Evolutionary conservation across 2,329 filamentous ascomycete species (phyloP), one percentile per base, ranked within the genome.

Genomic region (Venturiaceae sp.): DNA sequence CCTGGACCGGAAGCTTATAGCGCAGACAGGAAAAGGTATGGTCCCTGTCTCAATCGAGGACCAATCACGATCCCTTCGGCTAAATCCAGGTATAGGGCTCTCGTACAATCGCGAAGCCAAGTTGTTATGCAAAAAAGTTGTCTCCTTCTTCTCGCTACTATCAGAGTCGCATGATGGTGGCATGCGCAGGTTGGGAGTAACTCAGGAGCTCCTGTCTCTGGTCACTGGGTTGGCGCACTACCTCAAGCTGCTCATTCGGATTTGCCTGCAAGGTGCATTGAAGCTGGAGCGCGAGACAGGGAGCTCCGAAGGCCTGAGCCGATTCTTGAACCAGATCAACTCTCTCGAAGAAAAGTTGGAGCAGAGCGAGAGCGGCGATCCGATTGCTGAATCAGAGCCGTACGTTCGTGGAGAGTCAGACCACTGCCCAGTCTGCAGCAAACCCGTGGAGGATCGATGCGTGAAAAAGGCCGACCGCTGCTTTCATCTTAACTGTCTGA

Each of bases 111-210:
- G 94, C 66, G 94, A 99, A 76, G 89, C 94, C n/a, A 99, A 99
- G 74, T 80, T 99, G 55, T 83, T 99, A n/a, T 99, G 94, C 79
- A 99, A 99, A 74, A 99, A 99, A 74, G 95, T 99, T 58, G 94
- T 99, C 5, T 90, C 92, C 28, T 99, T 99, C 77, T 99, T 99
- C 71, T 91, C 91, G 13, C 78, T 99, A 19, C 80, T 99, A 8
- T 95, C 92, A 5, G 96, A 96, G 71, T 94, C 92, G 1, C 92
- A 97, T 69, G 92, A 96, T 67, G 90, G 86, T 8, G 89, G 87
- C n/a, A 85, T 89, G 37, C 83, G 90, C 60, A 94, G 96, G 69
- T 83, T 97, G 44, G 94, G 94, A 46, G 94, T 99, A 33, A 99
- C 94, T 8, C 94, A 99, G 71, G 94, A 99, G 71, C 81, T 99